A percentile compares a stretch with the other conserved stretches of the same genome.
Evolutionary conservation across 441 rosid genomes (phyloP).

Genomic region (Bruguiera hainesii): DNA sequence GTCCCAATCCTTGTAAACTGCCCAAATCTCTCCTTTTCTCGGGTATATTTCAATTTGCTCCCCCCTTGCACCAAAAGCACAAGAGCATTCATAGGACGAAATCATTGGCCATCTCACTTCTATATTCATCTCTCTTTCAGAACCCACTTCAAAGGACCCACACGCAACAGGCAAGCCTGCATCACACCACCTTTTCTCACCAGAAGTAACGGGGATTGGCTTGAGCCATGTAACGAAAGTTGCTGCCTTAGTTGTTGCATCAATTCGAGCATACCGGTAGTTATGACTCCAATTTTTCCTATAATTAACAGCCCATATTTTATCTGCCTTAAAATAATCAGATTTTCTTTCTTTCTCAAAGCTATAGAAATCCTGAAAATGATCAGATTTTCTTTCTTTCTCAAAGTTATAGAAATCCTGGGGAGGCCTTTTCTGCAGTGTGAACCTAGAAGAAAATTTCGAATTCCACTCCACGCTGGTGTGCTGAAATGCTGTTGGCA

Average conservation of each 20-base stretch:
- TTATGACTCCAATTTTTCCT: conserved; percentile 15
- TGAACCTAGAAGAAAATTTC: neutral
- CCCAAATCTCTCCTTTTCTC: conserved; percentile 31
- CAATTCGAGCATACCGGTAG: conserved; percentile 24
- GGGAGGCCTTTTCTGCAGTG: conserved; percentile 9
- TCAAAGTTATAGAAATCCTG: conserved; percentile 25
- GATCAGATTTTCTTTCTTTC: conserved; percentile 15
- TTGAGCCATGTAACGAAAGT: conserved; percentile 29
- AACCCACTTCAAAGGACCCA: conserved; percentile 26
- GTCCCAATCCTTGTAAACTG: conserved; percentile 27
- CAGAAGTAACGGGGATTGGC: conserved; percentile 24
- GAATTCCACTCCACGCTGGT: conserved; percentile 6
- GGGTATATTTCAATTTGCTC: conserved; percentile 27
- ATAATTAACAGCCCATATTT: conserved; percentile 21
- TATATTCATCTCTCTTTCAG: conserved; percentile 21
- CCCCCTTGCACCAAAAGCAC: conserved; percentile 15
- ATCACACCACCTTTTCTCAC: conserved; percentile 29
- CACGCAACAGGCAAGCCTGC: conserved; percentile 29
- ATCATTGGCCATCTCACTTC: conserved; percentile 18
- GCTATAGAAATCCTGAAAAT: conserved; percentile 19
- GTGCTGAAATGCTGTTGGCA: conserved; percentile 8
- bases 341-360: conserved; percentile 21
- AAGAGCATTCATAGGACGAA: conserved; percentile 22
- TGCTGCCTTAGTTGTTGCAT: conserved; percentile 10
- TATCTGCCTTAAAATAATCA: conserved; percentile 19